A percentile compares a stretch with the other conserved stretches of the same genome.
These are phyloP conservation scores for Phytopythium boreale DNA, from an alignment of 352 stramenopile genomes.

Conservation along the genomic window DNA sequence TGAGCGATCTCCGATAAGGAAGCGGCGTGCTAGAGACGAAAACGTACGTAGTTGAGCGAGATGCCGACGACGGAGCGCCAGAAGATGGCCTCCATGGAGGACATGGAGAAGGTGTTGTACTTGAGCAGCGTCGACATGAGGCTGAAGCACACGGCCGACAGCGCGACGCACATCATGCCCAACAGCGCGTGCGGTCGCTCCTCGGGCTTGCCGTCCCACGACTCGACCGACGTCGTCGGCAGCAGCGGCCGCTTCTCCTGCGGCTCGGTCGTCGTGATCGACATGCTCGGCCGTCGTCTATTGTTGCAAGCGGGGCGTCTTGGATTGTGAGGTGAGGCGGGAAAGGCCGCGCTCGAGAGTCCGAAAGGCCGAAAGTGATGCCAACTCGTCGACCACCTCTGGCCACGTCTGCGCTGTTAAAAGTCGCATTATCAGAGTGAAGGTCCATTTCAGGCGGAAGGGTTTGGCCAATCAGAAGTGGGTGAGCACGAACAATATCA, in stretches of 20 bases:
- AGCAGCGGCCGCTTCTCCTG: slow-evolving; percentile 26
- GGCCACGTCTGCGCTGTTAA: not conserved
- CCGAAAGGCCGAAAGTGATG: not conserved
- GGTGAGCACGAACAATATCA: no score
- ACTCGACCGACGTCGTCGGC: slow-evolving; percentile 15
- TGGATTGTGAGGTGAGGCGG: not conserved
- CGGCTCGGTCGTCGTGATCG: slow-evolving; percentile 5
- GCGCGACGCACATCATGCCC: slow-evolving; percentile 61
- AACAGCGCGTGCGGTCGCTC: slow-evolving; percentile 46
- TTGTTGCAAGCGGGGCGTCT: not conserved
- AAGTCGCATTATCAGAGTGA: not conserved
- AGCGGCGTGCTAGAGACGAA: no score
- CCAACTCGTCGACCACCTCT: not conserved
- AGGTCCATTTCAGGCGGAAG: not conserved
- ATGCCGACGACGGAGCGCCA: slow-evolving; percentile 64
- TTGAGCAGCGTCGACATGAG: slow-evolving; percentile 84
- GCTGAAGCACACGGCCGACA: slow-evolving; percentile 78
- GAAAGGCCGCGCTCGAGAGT: no score
- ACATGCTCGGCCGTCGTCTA: slow-evolving; percentile 12
- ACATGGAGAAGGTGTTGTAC: slow-evolving; percentile 71
- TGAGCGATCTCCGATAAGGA: no score
- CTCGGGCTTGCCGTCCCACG: slow-evolving; percentile 16
- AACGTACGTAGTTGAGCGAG: slow-evolving; percentile 58
- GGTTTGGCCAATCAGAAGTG: no score
- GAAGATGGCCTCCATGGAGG: slow-evolving; percentile 79